Conservation (phyloP, 2,329 filamentous ascomycete species). For the Penicillium sp. region DNA sequence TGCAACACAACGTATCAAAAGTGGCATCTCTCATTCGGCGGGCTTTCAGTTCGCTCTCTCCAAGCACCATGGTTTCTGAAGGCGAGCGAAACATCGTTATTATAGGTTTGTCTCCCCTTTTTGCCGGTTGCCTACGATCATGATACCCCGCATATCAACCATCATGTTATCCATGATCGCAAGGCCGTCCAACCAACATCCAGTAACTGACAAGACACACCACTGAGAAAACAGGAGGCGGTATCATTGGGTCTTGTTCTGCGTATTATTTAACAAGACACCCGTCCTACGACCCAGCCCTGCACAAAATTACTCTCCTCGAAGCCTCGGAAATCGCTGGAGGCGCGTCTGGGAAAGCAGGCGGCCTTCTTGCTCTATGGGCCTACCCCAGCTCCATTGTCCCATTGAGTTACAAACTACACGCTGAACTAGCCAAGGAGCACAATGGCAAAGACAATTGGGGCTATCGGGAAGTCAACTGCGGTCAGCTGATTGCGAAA, state of each 20-base stretch:
- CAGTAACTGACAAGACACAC: conserved; percentile 14
- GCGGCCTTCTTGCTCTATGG: conserved; percentile 85
- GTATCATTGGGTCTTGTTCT: conserved; percentile 86
- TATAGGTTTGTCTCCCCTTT: conserved; percentile 26
- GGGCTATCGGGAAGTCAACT: conserved; percentile 79
- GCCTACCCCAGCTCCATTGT: conserved; percentile 84
- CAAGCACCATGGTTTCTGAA: conserved; percentile 27
- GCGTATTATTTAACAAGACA: conserved; percentile 90
- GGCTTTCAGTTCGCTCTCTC: conserved; percentile 17
- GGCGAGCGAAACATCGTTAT: conserved; percentile 39
- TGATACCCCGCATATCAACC: conserved; percentile 6
- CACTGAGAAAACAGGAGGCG: conserved; percentile 60
- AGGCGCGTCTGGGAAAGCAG: conserved; percentile 93
- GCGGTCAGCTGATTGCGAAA: conserved; percentile 60
- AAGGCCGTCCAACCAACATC: neutral
- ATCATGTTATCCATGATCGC: conserved; percentile 8
- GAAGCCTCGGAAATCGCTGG: conserved; percentile 82
- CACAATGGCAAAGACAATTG: conserved; percentile 74
- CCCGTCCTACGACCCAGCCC: conserved; percentile 68
- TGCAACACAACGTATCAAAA: neutral
- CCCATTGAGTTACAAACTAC: conserved; percentile 77
- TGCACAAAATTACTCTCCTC: conserved; percentile 77
- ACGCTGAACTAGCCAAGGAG: conserved; percentile 77
- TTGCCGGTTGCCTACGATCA: neutral
- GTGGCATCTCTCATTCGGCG: conserved; percentile 23